Percentiles rank a stretch among this genome's conserved stretches.
These are phyloP conservation scores for Podaxis rugospora DNA, from an alignment of 768 basidiomycete genomes.

Conservation along the genomic window DNA sequence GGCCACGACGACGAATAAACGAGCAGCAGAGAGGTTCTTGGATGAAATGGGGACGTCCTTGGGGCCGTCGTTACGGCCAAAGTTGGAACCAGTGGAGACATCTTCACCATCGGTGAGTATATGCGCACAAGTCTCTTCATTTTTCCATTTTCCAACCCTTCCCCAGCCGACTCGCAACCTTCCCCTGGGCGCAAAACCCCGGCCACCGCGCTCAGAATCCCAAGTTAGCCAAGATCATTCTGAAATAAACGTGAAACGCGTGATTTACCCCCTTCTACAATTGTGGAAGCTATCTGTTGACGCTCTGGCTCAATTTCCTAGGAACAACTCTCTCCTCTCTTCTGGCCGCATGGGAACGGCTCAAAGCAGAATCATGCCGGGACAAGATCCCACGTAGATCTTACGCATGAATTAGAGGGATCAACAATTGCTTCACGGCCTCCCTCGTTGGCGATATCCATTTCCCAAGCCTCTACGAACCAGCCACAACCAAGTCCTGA, in stretches of 20 bases:
- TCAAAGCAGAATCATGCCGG: not conserved
- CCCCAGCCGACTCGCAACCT: not conserved
- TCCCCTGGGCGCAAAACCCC: not conserved
- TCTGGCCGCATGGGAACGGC: not conserved
- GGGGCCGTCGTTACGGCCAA: not conserved
- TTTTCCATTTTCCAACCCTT: not conserved
- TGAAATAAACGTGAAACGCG: not conserved
- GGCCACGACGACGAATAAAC: conserved; percentile 4
- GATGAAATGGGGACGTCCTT: conserved; percentile 1
- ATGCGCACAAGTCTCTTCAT: not conserved
- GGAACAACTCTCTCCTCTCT: not conserved
- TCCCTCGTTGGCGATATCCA: not conserved
- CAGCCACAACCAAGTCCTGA: not conserved
- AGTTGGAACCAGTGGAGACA: not conserved
- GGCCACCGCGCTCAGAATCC: not conserved
- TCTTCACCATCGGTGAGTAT: not conserved
- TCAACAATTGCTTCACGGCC: not conserved
- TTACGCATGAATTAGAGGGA: not conserved
- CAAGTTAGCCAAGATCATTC: not conserved
- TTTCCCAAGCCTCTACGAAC: not conserved
- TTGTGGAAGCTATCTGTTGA: not conserved
- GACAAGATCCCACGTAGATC: not conserved
- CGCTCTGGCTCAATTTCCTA: not conserved
- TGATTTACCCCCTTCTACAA: not conserved
- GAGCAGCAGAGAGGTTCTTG: conserved; percentile 4